Evolutionary conservation across 169 alveolate genomes (phyloP).

Genomic region (Cryptosporidium bovis): DNA sequence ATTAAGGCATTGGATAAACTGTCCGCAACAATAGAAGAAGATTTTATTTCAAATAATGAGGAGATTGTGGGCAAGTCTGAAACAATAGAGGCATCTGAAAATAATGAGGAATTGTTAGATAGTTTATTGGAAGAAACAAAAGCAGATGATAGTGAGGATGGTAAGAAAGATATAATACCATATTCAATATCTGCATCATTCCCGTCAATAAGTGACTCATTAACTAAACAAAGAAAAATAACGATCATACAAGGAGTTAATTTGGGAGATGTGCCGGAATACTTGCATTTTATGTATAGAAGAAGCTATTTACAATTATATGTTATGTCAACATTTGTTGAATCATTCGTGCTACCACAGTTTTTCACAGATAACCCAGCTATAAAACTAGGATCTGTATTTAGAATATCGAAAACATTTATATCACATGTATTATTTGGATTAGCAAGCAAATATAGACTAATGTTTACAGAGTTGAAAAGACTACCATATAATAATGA

Average conservation of each 20-base stretch:
- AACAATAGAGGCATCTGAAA: slow-evolving; percentile 2
- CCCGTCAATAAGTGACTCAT: slow-evolving; percentile 4
- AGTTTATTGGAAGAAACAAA: not conserved
- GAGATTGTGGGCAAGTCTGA: slow-evolving; percentile 13
- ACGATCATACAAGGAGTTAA: slow-evolving; percentile 23
- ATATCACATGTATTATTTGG: slow-evolving; percentile 56
- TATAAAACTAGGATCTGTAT: slow-evolving; percentile 23
- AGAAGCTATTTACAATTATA: slow-evolving; percentile 23
- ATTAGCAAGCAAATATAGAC: slow-evolving; percentile 41
- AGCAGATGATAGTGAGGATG: not conserved
- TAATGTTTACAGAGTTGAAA: slow-evolving; percentile 14
- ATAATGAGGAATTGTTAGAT: slow-evolving; percentile 38
- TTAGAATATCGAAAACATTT: slow-evolving; percentile 18
- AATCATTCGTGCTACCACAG: slow-evolving; percentile 48
- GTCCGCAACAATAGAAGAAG: slow-evolving; percentile 60
- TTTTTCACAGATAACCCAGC: slow-evolving; percentile 49
- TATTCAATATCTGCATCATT: slow-evolving; percentile 25
- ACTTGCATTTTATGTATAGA: slow-evolving; percentile 33
- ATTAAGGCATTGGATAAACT: slow-evolving; percentile 53
- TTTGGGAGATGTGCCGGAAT: slow-evolving; percentile 45
- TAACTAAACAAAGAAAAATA: not conserved
- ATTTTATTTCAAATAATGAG: slow-evolving; percentile 19
- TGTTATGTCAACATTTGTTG: slow-evolving; percentile 27
- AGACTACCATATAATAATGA: slow-evolving; percentile 34
- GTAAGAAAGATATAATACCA: not conserved